Conservation (phyloP, 257 asterid species). For the Primulina eburnea region DNA sequence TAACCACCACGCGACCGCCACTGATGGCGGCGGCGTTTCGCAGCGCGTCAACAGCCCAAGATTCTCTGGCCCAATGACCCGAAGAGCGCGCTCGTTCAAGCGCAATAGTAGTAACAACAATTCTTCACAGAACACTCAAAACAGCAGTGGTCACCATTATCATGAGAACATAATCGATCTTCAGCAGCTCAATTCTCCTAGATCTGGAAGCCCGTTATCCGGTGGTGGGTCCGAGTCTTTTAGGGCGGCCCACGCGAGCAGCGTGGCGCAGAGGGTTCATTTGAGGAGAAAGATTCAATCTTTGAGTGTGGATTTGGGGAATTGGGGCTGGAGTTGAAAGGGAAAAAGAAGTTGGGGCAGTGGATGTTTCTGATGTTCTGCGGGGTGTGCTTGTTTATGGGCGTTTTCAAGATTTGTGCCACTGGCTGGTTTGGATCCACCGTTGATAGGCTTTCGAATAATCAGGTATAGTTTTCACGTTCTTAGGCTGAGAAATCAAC, state of each 20-base stretch:
- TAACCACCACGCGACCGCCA: slow-evolving; percentile 46
- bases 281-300: slow-evolving; percentile 70
- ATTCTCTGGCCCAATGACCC: slow-evolving; percentile 89
- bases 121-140: slow-evolving; percentile 39
- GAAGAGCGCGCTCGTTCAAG: slow-evolving; percentile 79
- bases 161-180: slow-evolving; percentile 72
- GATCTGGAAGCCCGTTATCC: slow-evolving; percentile 66
- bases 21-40: slow-evolving; percentile 47
- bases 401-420: slow-evolving; percentile 82
- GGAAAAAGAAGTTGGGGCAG: slow-evolving; percentile 65
- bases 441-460: slow-evolving; percentile 55
- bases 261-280: slow-evolving; percentile 65
- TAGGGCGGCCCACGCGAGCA: slow-evolving; percentile 58
- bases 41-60: slow-evolving; percentile 93
- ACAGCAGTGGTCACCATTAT: slow-evolving; percentile 29
- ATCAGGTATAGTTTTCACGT: slow-evolving; percentile 47
- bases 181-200: slow-evolving; percentile 65
- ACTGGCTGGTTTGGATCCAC: slow-evolving; percentile 97
- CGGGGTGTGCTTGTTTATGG: slow-evolving; percentile 75
- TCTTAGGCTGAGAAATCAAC: background rate
- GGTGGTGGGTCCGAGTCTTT: slow-evolving; percentile 47
- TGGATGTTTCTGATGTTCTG: slow-evolving; percentile 80
- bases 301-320: slow-evolving; percentile 59
- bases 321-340: slow-evolving; percentile 72
- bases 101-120: slow-evolving; percentile 38